phyloP scores from a whole-genome alignment of 139 green algal genomes.

The Chlorella sorokiniana region DNA sequence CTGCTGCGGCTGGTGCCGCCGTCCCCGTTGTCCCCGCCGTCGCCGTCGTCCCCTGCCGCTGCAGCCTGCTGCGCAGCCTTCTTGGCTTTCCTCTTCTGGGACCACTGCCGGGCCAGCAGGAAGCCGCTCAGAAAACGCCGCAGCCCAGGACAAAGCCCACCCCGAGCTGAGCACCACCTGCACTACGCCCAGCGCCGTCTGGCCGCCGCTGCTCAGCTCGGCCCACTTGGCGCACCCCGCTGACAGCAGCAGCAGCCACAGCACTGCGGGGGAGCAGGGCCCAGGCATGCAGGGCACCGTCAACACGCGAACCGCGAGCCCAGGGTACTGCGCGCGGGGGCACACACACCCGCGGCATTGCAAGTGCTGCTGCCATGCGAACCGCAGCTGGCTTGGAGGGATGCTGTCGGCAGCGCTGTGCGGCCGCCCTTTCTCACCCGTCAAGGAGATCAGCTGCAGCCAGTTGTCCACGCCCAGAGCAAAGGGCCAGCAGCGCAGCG shows the following conservation, averaged over 20 bases:
- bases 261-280: constrained; percentile 24
- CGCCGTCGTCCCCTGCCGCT: background rate
- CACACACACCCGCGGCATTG: background rate
- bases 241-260: constrained; percentile 53
- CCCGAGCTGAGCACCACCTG: constrained; percentile 38
- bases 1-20: background rate
- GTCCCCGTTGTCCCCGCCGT: background rate
- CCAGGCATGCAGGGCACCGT: background rate
- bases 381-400: too few species aligned
- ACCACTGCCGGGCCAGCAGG: background rate
- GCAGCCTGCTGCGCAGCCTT: background rate
- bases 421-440: constrained; percentile 4
- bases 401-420: too few species aligned
- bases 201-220: constrained; percentile 3
- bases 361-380: background rate
- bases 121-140: background rate
- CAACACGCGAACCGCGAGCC: background rate
- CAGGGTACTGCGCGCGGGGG: too few species aligned
- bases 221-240: constrained; percentile 46
- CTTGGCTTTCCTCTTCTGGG: background rate
- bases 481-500: constrained; percentile 35
- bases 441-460: constrained; percentile 34
- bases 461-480: constrained; percentile 40
- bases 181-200: background rate
- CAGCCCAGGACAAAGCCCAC: constrained; percentile 22